Percentiles rank a stretch among this genome's conserved stretches.
phyloP scores from a whole-genome alignment of 495 filamentous ascomycete species.

The Penicillium paradoxum region DNA sequence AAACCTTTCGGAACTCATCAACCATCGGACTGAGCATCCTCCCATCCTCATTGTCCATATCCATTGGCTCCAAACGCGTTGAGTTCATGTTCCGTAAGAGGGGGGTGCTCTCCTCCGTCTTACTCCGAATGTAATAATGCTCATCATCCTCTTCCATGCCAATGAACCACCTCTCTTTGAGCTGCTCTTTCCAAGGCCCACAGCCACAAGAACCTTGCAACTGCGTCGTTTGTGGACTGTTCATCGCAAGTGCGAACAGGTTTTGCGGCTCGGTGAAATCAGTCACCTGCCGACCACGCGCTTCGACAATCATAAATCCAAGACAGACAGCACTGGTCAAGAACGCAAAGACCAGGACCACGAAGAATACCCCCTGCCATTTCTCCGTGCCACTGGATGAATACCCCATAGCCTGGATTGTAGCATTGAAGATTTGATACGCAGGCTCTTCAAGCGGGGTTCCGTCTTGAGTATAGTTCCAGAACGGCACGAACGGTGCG shows the following conservation, averaged over 20 bases:
- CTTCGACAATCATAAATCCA: conserved; percentile 47
- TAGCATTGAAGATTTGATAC: conserved; percentile 52
- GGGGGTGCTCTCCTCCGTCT: conserved; percentile 22
- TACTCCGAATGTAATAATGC: conserved; percentile 37
- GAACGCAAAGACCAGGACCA: conserved; percentile 58
- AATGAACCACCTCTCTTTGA: conserved; percentile 58
- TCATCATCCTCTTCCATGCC: conserved; percentile 35
- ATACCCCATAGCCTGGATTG: conserved; percentile 55
- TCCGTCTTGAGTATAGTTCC: conserved; percentile 40
- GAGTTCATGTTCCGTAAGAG: not conserved
- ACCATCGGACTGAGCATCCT: conserved; percentile 28
- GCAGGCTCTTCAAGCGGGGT: conserved; percentile 30
- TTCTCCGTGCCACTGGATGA: conserved; percentile 50
- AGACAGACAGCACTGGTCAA: conserved; percentile 57
- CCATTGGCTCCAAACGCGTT: conserved; percentile 10
- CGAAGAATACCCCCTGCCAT: conserved; percentile 61
- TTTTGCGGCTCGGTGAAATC: conserved; percentile 75
- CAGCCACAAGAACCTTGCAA: conserved; percentile 61
- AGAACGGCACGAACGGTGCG: conserved; percentile 54
- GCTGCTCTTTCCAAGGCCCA: conserved; percentile 49
- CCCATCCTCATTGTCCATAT: conserved; percentile 14
- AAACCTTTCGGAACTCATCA: conserved; percentile 29
- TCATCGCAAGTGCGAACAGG: conserved; percentile 63
- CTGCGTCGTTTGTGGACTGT: conserved; percentile 53
- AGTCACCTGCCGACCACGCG: conserved; percentile 54